Base-by-base conservation (phyloP, 2,329 filamentous ascomycete genomes). In the Aspergillus sp. region DNA sequence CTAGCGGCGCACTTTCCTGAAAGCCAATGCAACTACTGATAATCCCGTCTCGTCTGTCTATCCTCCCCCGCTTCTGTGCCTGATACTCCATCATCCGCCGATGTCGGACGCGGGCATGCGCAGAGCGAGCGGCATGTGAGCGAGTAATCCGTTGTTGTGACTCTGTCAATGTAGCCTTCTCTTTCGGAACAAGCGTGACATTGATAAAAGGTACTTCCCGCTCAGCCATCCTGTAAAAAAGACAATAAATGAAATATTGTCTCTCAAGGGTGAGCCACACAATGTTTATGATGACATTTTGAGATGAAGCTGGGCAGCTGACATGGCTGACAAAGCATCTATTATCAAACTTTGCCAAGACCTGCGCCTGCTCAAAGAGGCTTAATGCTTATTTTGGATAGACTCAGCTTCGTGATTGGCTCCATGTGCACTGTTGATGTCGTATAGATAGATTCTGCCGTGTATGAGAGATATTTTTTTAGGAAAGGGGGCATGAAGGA, bases 61-160 rank as follows among this genome's bases (percentile, higher is more conserved):
- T 27, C 6, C 19, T 49, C 10, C 27, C 39, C 17, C 7, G 39
- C 42, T 64, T 64, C 41, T 64, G 63, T 23, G 64, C 60, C 52
- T 68, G 66, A 38, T 68, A 66, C 55, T 66, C 58, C n/a, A 60
- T 42, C 11, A 58, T 68, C 19, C 66, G 63, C 10, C 59, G 55
- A 15, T 63, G 66, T 32, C 66, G 17, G 42, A 23, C 54, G 51
- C 59, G 62, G 47, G 66, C 66, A 19, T 68, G 66, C 19, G 63
- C 51, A 5, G 63, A 52, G 36, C 66, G 66, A 38, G 66, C 66
- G 2, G 65, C 66, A 25, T 68, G 66, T n/a, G 64, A 63, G 19
- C 56, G 64, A 8, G 63, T 62, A 15, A 56, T 27, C 7, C 41
- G 64, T 15, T 64, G 62, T 10, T 65, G 62, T 13, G 54, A 21